Evolutionary conservation across 768 basidiomycete species (phyloP), one percentile per base, ranked within the genome.

Genomic region (Clavulina sp.): DNA sequence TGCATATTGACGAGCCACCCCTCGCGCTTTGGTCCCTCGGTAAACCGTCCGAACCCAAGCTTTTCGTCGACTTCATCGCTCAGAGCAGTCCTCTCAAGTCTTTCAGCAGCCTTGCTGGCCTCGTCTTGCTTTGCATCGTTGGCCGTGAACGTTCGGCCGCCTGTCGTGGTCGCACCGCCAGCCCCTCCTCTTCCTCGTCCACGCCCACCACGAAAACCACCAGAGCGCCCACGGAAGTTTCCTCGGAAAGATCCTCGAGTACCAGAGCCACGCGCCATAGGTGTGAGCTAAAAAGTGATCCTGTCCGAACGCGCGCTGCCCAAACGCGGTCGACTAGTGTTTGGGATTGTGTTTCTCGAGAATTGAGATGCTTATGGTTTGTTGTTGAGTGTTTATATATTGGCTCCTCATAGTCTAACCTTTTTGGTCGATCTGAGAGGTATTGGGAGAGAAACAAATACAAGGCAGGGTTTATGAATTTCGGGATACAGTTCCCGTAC

Each of bases 1-100:
- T 93, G 92, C 93, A 99, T 97, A 62, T 97, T 97, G 56, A 99
- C 79, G 61, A 99, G 68, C 95, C 95, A 97, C 2, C 92, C 95
- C 50, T 85, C 83, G 61, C 71, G 77, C 59, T 69, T 69, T 2
- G 71, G 66, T 0, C 92, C 93, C 61, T 92, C 84, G 54, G 85
- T 78, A 47, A 86, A 70, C 55, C 81, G 73, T 36, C 69, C 68
- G 64, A 97, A 99, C 0, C 95, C 95, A 18, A 97, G 69, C 63
- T 85, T 87, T 66, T 87, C 88, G 60, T 99, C 95, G 19, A 96
- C 76, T 59, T 93, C 88, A 64, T 97, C 89, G 56, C 67, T 70
- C 18, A 84, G 58, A 31, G 71, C 67, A 4, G 82, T 77, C 57
- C 76, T 77, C 60, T 96, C 92, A 61, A 95, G 92, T 57, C 77